Evolutionary conservation across 2,329 filamentous ascomycete species (phyloP).

Genomic region (Diaporthe humulicola): DNA sequence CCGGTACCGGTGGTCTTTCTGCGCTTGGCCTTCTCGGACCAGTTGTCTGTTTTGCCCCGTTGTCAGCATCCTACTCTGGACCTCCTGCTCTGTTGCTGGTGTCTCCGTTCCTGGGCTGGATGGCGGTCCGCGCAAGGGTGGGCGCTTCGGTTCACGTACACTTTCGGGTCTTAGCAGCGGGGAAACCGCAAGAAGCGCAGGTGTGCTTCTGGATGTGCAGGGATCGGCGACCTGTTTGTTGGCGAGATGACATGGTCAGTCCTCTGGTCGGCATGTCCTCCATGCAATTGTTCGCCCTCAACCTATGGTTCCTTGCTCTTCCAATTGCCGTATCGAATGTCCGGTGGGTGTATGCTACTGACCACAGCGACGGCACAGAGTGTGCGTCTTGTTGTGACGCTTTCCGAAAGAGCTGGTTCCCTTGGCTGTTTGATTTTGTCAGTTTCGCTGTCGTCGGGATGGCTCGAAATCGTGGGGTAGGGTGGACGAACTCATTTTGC

Average conservation of each 20-base stretch:
- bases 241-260: slow-evolving; percentile 44
- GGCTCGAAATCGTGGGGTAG: slow-evolving; percentile 35
- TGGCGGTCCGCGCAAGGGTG: neutral
- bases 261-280: slow-evolving; percentile 35
- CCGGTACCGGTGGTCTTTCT: slow-evolving; percentile 99
- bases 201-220: slow-evolving; percentile 99
- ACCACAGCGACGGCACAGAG: slow-evolving; percentile 98
- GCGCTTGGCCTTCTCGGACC: slow-evolving; percentile 99
- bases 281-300: neutral
- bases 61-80: slow-evolving; percentile 42
- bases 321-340: slow-evolving; percentile 24
- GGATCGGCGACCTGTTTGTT: slow-evolving; percentile 84
- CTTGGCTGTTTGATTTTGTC: slow-evolving; percentile 40
- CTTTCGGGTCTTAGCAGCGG: slow-evolving; percentile 96
- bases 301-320: slow-evolving; percentile 17
- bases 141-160: slow-evolving; percentile 77
- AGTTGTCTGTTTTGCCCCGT: slow-evolving; percentile 81
- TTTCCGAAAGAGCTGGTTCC: slow-evolving; percentile 41
- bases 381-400: slow-evolving; percentile 75
- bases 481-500: slow-evolving; percentile 69
- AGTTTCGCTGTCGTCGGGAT: slow-evolving; percentile 38
- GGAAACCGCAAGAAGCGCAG: slow-evolving; percentile 95
- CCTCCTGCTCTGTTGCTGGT: neutral
- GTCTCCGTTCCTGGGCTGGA: neutral
- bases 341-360: slow-evolving; percentile 61